Base-by-base conservation (phyloP, 2,329 filamentous ascomycete genomes). In the Ilyonectria sp. region DNA sequence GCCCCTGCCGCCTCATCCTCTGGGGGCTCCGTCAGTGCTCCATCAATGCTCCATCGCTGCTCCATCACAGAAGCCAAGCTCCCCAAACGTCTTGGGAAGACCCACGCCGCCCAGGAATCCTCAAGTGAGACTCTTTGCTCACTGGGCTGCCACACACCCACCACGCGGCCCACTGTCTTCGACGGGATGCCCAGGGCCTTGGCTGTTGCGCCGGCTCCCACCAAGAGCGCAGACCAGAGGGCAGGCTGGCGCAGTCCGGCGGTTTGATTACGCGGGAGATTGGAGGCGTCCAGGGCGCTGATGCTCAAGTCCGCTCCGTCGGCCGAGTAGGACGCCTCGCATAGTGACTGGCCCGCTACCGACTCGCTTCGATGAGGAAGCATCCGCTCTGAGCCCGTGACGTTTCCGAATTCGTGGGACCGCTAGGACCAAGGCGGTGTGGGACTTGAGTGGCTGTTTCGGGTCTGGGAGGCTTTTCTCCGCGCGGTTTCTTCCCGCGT, bases 1-100 rank as follows among this genome's bases (percentile, higher is more conserved):
- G 46, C 70, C 72, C 74, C 69, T 63, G 63, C 49, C 60, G 55
- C 35, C 47, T 65, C 62, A 61, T 65, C 57, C 35, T 43, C 57
- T 40, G 50, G 50, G 31, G 31, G 31, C 31, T 33, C 31, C 31
- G 8, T 33, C 31, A 33, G 4, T 21, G 23, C 3, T 23, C 23
- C 23, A 23, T 23, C 23, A 23, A 4, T 26, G 31, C 31, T 33
- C 31, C 31, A 33, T 33, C 31, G 11, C 31, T 26, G 47, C 47
- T 50, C 15, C 47, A 47, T 47, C 47, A 31, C 26, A 50, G 26
- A 8, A 53, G 46, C 37, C 35, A 46, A 65, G 31, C 26, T 21
- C 33, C 37, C 53, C 44, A 55, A 52, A 15, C 26, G 37, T 47
- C 44, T 21, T 49, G 10, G 8, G 8, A 11, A 19, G 35, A 33